A percentile compares a stretch with the other conserved stretches of the same genome.
phyloP scores from a whole-genome alignment of 2,329 filamentous ascomycete genomes.

The Amauroascus niger region DNA sequence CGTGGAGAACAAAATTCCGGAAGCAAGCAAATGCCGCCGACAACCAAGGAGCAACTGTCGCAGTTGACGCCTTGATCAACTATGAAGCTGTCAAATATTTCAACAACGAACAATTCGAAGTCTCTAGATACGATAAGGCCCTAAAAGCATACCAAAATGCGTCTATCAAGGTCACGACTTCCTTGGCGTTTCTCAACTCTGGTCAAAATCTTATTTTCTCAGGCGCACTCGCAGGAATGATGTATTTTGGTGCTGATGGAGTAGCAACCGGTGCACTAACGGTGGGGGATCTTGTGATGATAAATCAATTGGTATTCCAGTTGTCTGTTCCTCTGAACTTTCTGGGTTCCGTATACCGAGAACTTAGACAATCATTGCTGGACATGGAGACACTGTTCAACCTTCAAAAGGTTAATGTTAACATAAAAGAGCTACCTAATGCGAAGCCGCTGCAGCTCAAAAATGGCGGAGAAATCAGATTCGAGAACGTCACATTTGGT shows the following conservation, averaged over 20 bases:
- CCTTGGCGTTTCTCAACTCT: conserved; percentile 81
- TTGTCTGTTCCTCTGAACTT: conserved; percentile 96
- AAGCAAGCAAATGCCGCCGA: conserved; percentile 93
- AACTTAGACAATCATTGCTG: conserved; percentile 83
- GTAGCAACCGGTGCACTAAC: conserved; percentile 73
- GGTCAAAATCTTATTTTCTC: conserved; percentile 98
- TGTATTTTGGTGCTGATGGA: conserved; percentile 90
- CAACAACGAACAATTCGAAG: conserved; percentile 96
- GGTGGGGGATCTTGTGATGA: conserved; percentile 94
- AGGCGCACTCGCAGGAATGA: conserved; percentile 86
- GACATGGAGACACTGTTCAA: conserved; percentile 99
- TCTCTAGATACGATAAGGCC: conserved; percentile 78
- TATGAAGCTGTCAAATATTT: conserved; percentile 99
- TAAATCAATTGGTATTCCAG: conserved; percentile 98
- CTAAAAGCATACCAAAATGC: conserved; percentile 80
- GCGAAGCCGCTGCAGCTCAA: conserved; percentile 63
- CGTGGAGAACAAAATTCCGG: conserved; percentile 94
- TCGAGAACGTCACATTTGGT: conserved; percentile 90
- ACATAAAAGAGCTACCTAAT: conserved; percentile 65
- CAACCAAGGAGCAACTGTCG: conserved; percentile 88
- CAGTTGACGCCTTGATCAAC: conserved; percentile 94
- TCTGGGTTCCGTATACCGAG: conserved; percentile 92
- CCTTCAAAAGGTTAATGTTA: conserved; percentile 89
- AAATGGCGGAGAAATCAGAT: conserved; percentile 77
- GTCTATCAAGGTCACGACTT: conserved; percentile 94